Percentiles rank a stretch among this genome's conserved stretches.
These are phyloP conservation scores for Grigorovia yakushimaensis DNA, from an alignment of 805 yeast genomes.

Conservation along the genomic window DNA sequence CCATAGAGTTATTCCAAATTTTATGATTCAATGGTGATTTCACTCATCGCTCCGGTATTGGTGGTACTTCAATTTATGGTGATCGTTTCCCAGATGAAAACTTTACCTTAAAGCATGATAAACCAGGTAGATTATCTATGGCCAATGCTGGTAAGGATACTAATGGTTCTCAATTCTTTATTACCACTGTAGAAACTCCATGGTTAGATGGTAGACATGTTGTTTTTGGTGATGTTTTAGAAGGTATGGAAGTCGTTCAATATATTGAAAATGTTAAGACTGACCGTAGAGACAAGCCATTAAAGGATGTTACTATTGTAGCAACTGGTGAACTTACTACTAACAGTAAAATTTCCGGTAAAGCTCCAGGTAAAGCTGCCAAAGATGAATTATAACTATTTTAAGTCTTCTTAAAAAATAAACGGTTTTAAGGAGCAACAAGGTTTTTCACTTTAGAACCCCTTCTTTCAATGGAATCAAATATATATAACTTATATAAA, in stretches of 20 bases:
- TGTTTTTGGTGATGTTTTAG: slow-evolving; percentile 89
- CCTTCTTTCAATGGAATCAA: background rate
- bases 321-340: slow-evolving; percentile 44
- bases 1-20: slow-evolving; percentile 63
- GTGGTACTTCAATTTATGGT: slow-evolving; percentile 70
- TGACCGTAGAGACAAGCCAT: slow-evolving; percentile 61
- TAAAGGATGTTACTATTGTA: slow-evolving; percentile 50
- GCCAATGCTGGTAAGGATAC: slow-evolving; percentile 73
- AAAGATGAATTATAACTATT: background rate
- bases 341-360: background rate
- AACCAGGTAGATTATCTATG: slow-evolving; percentile 64
- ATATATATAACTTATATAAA: background rate
- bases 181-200: slow-evolving; percentile 69
- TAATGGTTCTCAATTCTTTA: slow-evolving; percentile 92
- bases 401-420: background rate
- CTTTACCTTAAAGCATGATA: slow-evolving; percentile 56
- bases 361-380: background rate
- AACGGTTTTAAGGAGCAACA: background rate
- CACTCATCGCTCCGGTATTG: slow-evolving; percentile 58
- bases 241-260: slow-evolving; percentile 74
- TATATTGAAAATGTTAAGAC: slow-evolving; percentile 70
- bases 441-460: too few species aligned
- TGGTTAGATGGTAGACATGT: slow-evolving; percentile 96
- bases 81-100: slow-evolving; percentile 59
- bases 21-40: slow-evolving; percentile 76